These are phyloP conservation scores for Aspergillus costaricaensis DNA, from an alignment of 2,329 filamentous ascomycete genomes.

Conservation along the genomic window DNA sequence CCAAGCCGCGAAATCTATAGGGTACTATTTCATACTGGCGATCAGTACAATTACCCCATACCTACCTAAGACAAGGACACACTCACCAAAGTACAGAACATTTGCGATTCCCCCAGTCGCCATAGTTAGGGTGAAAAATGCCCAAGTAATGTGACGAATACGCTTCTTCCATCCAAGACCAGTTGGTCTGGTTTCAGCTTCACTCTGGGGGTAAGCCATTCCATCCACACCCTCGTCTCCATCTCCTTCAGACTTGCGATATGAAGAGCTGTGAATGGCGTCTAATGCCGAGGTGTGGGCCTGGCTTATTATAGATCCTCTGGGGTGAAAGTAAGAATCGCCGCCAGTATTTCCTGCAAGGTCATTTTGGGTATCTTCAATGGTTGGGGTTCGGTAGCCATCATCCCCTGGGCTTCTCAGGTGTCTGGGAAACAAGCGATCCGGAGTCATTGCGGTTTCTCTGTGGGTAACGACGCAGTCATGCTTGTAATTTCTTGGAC, in stretches of 20 bases:
- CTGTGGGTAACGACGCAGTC: neutral
- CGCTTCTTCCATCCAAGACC: slow-evolving; percentile 54
- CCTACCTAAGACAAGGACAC: neutral
- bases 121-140: slow-evolving; percentile 74
- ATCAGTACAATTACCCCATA: neutral
- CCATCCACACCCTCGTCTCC: slow-evolving; percentile 18
- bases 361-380: slow-evolving; percentile 44
- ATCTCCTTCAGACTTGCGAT: slow-evolving; percentile 20
- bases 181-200: slow-evolving; percentile 21
- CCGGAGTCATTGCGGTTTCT: slow-evolving; percentile 22
- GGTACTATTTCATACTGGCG: slow-evolving; percentile 43
- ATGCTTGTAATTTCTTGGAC: neutral
- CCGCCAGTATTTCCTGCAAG: slow-evolving; percentile 18
- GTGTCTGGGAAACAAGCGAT: slow-evolving; percentile 33
- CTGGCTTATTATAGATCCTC: slow-evolving; percentile 20
- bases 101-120: slow-evolving; percentile 63
- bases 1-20: slow-evolving; percentile 58
- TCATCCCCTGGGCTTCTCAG: slow-evolving; percentile 44
- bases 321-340: slow-evolving; percentile 15
- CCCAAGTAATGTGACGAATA: slow-evolving; percentile 71
- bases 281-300: slow-evolving; percentile 35
- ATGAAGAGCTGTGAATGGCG: slow-evolving; percentile 25
- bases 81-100: slow-evolving; percentile 58
- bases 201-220: slow-evolving; percentile 13
- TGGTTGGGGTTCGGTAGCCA: slow-evolving; percentile 48